Conservation (phyloP, 106 monocot species). For the Dioscorea dumetorum region DNA sequence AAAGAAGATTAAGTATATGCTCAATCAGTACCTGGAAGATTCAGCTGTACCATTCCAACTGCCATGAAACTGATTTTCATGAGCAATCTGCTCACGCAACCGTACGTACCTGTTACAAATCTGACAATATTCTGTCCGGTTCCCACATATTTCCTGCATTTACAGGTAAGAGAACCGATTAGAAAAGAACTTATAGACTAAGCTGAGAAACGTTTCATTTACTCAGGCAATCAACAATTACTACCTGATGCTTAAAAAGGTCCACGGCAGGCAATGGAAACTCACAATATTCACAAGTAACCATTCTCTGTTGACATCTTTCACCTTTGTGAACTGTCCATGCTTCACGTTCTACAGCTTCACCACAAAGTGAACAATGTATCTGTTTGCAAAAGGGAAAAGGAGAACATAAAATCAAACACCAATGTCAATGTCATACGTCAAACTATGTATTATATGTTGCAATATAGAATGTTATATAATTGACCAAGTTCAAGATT, state of each 20-base stretch:
- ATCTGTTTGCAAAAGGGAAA: conserved; percentile 40
- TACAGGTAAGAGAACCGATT: conserved; percentile 2
- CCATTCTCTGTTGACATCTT: conserved; percentile 70
- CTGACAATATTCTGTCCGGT: conserved; percentile 73
- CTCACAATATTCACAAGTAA: conserved; percentile 92
- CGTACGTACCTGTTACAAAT: conserved; percentile 67
- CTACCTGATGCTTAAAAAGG: conserved; percentile 81
- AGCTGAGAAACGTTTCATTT: neutral
- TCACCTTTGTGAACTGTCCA: conserved; percentile 69
- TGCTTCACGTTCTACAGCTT: conserved; percentile 48
- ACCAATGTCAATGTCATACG: neutral
- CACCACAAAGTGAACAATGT: conserved; percentile 59
- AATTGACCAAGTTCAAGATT: too few relatives aligned
- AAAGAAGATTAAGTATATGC: too few relatives aligned
- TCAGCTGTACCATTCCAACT: conserved; percentile 35
- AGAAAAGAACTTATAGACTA: neutral
- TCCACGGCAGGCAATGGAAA: conserved; percentile 81
- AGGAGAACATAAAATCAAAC: conserved; percentile 4
- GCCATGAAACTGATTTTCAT: conserved; percentile 51
- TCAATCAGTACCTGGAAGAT: conserved; percentile 44
- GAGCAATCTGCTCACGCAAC: conserved; percentile 44
- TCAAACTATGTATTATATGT: neutral
- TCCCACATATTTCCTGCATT: conserved; percentile 82
- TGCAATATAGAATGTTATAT: neutral
- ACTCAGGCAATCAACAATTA: neutral